These are phyloP conservation scores for Erysimum cheiranthoides DNA, from an alignment of 345 rosid species.

Conservation along the genomic window DNA sequence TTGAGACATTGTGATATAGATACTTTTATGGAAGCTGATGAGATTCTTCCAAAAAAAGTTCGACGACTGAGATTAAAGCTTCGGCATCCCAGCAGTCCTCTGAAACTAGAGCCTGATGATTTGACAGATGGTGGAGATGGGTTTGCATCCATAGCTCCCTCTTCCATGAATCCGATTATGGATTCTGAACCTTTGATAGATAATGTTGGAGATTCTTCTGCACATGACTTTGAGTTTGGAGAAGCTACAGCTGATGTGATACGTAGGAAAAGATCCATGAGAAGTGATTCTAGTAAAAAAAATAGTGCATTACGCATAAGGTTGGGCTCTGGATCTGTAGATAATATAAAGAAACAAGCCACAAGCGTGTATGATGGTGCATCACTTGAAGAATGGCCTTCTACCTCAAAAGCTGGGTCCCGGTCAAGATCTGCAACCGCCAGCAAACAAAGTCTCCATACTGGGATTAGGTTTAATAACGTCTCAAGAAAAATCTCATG, in stretches of 20 bases:
- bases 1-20: conserved; percentile 42
- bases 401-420: conserved; percentile 58
- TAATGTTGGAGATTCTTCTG: conserved; percentile 40
- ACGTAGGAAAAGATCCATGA: conserved; percentile 72
- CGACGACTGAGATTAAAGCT: conserved; percentile 63
- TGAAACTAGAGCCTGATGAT: conserved; percentile 47
- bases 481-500: conserved; percentile 64
- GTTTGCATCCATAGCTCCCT: conserved; percentile 38
- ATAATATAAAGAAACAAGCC: conserved; percentile 51
- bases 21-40: conserved; percentile 50
- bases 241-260: conserved; percentile 56
- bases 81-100: conserved; percentile 47
- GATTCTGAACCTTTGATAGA: conserved; percentile 43
- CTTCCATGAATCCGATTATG: conserved; percentile 42
- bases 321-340: conserved; percentile 50
- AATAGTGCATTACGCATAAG: conserved; percentile 46
- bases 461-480: conserved; percentile 51
- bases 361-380: conserved; percentile 45
- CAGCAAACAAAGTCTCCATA: conserved; percentile 39
- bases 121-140: conserved; percentile 42
- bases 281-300: conserved; percentile 49
- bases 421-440: conserved; percentile 64
- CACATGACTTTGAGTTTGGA: conserved; percentile 44
- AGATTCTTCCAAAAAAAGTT: conserved; percentile 52
- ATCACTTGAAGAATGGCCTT: conserved; percentile 65